Percentiles rank a stretch among this genome's conserved stretches.
These are phyloP conservation scores for Trichoderma simmonsii DNA, from an alignment of 2,329 filamentous ascomycete genomes.

Conservation along the genomic window DNA sequence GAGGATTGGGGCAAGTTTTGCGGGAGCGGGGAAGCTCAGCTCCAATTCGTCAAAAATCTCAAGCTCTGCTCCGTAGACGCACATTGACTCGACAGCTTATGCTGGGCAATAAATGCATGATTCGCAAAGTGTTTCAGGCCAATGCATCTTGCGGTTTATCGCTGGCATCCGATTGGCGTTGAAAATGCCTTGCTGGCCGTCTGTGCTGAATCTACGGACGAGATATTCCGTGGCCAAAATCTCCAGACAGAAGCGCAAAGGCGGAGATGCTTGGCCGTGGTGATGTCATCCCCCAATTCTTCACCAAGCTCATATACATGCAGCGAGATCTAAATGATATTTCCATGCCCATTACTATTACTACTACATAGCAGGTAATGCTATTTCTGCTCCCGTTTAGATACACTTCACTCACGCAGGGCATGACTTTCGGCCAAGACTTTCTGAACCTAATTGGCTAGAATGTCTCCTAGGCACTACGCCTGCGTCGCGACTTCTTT, in stretches of 20 bases:
- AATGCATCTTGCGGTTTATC: neutral
- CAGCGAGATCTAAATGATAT: neutral
- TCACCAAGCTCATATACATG: neutral
- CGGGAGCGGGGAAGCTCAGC: neutral
- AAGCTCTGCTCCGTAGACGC: neutral
- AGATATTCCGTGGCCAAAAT: neutral
- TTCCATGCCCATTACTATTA: neutral
- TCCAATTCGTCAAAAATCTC: neutral
- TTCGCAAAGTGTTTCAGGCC: neutral
- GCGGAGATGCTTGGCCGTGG: neutral
- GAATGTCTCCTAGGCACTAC: neutral
- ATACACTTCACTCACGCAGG: neutral
- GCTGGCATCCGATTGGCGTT: neutral
- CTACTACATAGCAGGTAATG: neutral
- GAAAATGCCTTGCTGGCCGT: neutral
- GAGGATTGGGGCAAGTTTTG: neutral
- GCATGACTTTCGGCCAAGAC: neutral
- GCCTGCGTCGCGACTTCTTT: neutral
- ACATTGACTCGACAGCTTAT: neutral
- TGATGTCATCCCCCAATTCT: conserved; percentile 3
- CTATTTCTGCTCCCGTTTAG: neutral
- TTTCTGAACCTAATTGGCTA: neutral
- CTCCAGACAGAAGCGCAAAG: neutral
- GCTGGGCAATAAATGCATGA: neutral
- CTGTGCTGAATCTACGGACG: neutral